A percentile compares a stretch with the other conserved stretches of the same genome.
Evolutionary conservation across 2,329 filamentous ascomycete species (phyloP).

Genomic region (Macrophomina pseudophaseolina): DNA sequence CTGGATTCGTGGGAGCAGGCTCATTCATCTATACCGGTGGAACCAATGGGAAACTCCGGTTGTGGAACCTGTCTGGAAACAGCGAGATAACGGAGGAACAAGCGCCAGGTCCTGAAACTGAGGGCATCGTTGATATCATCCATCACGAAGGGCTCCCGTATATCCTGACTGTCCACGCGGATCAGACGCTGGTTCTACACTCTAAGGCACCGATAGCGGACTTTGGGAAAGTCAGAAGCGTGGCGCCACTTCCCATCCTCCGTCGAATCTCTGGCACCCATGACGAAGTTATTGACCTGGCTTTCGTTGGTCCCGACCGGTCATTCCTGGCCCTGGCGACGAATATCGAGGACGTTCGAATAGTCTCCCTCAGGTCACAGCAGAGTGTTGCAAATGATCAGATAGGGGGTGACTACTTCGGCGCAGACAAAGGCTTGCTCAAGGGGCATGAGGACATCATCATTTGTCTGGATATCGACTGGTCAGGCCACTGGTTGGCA

Average conservation of each 20-base stretch:
- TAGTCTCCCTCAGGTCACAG: slow-evolving; percentile 70
- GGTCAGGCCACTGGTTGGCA: slow-evolving; percentile 95
- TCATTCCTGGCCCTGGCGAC: slow-evolving; percentile 89
- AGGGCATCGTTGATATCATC: slow-evolving; percentile 74
- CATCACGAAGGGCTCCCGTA: slow-evolving; percentile 69
- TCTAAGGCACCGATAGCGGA: slow-evolving; percentile 54
- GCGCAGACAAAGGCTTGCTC: slow-evolving; percentile 83
- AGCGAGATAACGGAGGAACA: slow-evolving; percentile 81
- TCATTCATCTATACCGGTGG: slow-evolving; percentile 81
- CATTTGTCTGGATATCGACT: slow-evolving; percentile 91
- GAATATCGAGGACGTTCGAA: slow-evolving; percentile 89
- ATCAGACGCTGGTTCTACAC: slow-evolving; percentile 85
- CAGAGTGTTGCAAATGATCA: slow-evolving; percentile 32
- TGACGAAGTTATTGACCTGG: slow-evolving; percentile 95
- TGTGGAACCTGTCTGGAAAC: slow-evolving; percentile 82
- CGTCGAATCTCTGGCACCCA: slow-evolving; percentile 92
- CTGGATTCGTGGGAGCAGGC: slow-evolving; percentile 76
- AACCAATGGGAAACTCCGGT: slow-evolving; percentile 77
- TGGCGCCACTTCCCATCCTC: slow-evolving; percentile 65
- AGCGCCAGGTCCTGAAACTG: slow-evolving; percentile 61
- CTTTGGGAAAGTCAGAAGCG: slow-evolving; percentile 47
- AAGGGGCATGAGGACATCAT: slow-evolving; percentile 95
- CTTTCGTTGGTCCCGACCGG: slow-evolving; percentile 79
- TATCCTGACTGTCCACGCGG: slow-evolving; percentile 81
- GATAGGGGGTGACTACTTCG: slow-evolving; percentile 69